phyloP scores from a whole-genome alignment of 495 filamentous ascomycete genomes.

The Aspergillus kassunensis region DNA sequence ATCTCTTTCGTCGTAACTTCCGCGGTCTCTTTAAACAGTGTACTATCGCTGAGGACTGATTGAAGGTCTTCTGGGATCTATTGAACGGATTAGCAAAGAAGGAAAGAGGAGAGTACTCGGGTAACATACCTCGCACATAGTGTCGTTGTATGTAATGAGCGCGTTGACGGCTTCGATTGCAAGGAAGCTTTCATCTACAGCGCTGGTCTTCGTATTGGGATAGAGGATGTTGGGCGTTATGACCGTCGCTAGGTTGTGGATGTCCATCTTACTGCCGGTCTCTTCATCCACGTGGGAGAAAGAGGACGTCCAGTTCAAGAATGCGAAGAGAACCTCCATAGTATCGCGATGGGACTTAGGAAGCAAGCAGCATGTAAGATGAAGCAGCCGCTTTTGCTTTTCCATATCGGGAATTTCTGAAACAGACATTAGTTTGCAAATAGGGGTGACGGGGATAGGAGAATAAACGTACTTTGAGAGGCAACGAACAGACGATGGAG shows the following conservation, averaged over 20 bases:
- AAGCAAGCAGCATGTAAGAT: slow-evolving; percentile 88
- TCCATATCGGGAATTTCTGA: slow-evolving; percentile 78
- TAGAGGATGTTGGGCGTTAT: slow-evolving; percentile 95
- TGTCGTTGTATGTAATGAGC: slow-evolving; percentile 87
- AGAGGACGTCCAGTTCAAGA: slow-evolving; percentile 96
- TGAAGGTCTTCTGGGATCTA: slow-evolving; percentile 92
- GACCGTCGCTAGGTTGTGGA: slow-evolving; percentile 96
- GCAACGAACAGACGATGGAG: slow-evolving; percentile 87
- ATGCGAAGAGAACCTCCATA: slow-evolving; percentile 89
- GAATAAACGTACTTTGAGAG: slow-evolving; percentile 69
- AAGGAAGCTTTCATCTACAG: slow-evolving; percentile 78
- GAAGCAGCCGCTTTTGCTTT: slow-evolving; percentile 77
- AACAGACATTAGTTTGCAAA: slow-evolving; percentile 22
- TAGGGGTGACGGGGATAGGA: neutral
- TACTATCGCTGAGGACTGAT: slow-evolving; percentile 75
- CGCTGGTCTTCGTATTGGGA: slow-evolving; percentile 62
- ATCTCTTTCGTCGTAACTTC: slow-evolving; percentile 98
- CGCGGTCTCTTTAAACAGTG: slow-evolving; percentile 70
- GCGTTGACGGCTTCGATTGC: slow-evolving; percentile 89
- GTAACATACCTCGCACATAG: slow-evolving; percentile 86
- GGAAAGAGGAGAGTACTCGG: neutral
- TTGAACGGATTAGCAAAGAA: slow-evolving; percentile 14
- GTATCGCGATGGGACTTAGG: slow-evolving; percentile 91
- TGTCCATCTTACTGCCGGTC: slow-evolving; percentile 96
- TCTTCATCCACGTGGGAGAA: slow-evolving; percentile 95